Conservation (phyloP, 352 stramenopile genomes). For the Phytopythium ostracodes region DNA sequence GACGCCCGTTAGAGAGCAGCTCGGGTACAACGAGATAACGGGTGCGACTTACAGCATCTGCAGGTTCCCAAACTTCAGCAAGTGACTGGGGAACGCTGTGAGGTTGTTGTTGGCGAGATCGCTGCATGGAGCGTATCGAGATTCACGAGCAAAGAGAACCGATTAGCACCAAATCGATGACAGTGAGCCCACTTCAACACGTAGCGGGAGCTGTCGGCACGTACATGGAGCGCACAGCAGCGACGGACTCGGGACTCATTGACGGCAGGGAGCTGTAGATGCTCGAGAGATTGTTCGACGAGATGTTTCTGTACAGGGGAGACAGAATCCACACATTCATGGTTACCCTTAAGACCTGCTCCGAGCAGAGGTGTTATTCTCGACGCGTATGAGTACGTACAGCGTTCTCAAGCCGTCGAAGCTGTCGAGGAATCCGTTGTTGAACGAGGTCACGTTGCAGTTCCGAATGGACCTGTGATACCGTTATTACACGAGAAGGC, state of each 20-base stretch:
- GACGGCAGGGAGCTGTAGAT: constrained; percentile 23
- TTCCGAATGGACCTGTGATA: constrained; percentile 16
- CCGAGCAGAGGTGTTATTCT: background rate
- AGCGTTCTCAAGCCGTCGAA: constrained; percentile 20
- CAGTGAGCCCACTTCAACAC: background rate
- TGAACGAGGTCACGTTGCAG: constrained; percentile 28
- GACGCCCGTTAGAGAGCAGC: background rate
- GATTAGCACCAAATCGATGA: background rate
- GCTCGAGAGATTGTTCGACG: constrained; percentile 27
- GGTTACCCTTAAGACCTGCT: background rate
- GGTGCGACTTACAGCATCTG: constrained; percentile 40
- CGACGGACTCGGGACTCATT: constrained; percentile 6
- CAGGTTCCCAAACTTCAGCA: constrained; percentile 39
- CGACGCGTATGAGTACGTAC: constrained; percentile 10
- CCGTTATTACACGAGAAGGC: background rate
- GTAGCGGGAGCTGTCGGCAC: background rate
- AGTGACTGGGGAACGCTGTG: constrained; percentile 26
- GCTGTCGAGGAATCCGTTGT: constrained; percentile 27
- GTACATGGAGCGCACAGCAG: constrained; percentile 7
- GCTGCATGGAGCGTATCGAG: constrained; percentile 12
- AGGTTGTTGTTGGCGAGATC: constrained; percentile 46
- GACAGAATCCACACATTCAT: background rate
- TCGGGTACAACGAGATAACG: background rate
- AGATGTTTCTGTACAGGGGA: constrained; percentile 17
- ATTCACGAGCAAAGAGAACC: background rate